Evolutionary conservation across 352 stramenopile species (phyloP), one percentile per base, ranked within the genome.

Genomic region (Blastocystis sp.): DNA sequence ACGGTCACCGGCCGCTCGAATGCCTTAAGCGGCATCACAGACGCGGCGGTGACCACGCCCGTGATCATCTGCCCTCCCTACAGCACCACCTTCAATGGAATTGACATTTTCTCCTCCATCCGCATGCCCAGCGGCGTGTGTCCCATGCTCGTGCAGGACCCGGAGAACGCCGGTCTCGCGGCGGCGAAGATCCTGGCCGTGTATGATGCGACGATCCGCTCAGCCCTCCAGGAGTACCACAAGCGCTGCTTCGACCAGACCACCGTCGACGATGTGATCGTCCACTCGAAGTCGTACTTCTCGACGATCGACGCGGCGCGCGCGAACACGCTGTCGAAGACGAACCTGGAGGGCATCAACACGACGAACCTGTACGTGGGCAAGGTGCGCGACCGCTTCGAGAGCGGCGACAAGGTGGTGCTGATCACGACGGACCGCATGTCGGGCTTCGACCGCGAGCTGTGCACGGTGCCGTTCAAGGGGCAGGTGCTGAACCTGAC

Each of bases 361-460:
- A 40, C 62, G 28, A 69, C 62, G 28, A 69, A 69, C 62, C 62
- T 69, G 28, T 69, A 69, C 40, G 40, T 69, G 28, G 62, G 62
- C 40, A 69, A 69, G 40, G 94, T 98, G 34, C 93, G 94, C 88
- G 95, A 98, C 89, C 91, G 96, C 57, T 98, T 97, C 91, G 90
- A 94, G 76, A 94, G 94, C 89, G 89, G 90, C 45, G 89, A 92
- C 17, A 89, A 92, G 43, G 93, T 98, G 66, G 91, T 98, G 70
- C 93, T 99, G 59, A 93, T 98, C 45, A 98, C 97, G 24, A 99
- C 96, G 57, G 97, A 98, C 92, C 93, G 97, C 43, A 95, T 98
- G 91, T 98, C 94, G 68, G 97, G 96, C 7, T 99, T 99, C 91
- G 97, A 99, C 93, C 94, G 97, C 34, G 92, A 94, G 63, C 92